Base-by-base conservation (phyloP, 2,329 filamentous ascomycete genomes). In the Fusarium neocosmosporiellum region DNA sequence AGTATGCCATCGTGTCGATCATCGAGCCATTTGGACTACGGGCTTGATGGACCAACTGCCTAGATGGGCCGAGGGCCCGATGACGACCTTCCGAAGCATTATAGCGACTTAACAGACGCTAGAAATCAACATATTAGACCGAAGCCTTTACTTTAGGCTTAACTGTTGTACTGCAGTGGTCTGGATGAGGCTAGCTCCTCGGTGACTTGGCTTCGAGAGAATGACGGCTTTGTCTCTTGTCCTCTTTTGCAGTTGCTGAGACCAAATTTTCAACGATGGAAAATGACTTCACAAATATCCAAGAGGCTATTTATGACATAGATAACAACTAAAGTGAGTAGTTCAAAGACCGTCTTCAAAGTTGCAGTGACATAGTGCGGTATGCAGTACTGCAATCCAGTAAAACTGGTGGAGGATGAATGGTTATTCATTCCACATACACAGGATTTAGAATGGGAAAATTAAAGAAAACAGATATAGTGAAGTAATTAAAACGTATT, bases 391-490 rank as follows among this genome's bases (percentile, higher is more conserved):
- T n/a, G n/a, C n/a, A n/a, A n/a, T n/a, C n/a, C n/a, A n/a, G n/a
- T n/a, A n/a, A n/a, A n/a, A n/a, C n/a, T 22, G 39, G 11, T 22
- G n/a, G n/a, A 41, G 6, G n/a, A 24, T 24, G 3, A 14, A 43
- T 24, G 4, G 24, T 24, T 2, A 2, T 46, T 3, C 3, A 27
- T 27, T 18, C 2, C 8, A 24, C 4, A 43, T 9, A 18, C 3
- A 10, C 5, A 4, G 14, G 1, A 27, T 24, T 27, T 9, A 6
- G 0, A 18, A 50, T 1, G 10, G 5, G 7, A 2, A 29, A n/a
- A 10, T 10, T 0, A 11, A 8, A 7, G 8, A 29, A 9, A 9
- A 48, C 18, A 29, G 16, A 11, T 29, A 7, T 13, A 1, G 22
- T 31, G 13, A 18, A 14, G 3, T 4, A 2, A 20, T 33, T 53